Conservation (phyloP, 495 filamentous ascomycete species). For the Xylaria grammica region DNA sequence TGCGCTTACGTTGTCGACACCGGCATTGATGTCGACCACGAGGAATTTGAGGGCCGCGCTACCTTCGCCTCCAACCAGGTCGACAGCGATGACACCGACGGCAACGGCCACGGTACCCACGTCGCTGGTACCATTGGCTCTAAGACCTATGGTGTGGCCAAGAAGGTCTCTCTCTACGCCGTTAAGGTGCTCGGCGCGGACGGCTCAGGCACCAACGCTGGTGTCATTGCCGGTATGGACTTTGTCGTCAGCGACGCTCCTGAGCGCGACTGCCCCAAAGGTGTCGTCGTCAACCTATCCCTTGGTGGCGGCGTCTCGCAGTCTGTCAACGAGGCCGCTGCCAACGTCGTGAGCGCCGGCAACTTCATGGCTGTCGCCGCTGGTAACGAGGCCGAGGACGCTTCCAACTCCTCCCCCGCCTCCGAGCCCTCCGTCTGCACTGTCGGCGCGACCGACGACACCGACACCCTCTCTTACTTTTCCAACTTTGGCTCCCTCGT, state of each 20-base stretch:
- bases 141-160: conserved; percentile 66
- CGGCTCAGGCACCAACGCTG: conserved; percentile 49
- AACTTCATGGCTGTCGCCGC: conserved; percentile 55
- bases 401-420: conserved; percentile 53
- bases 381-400: conserved; percentile 50
- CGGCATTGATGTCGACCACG: conserved; percentile 61
- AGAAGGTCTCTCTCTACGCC: conserved; percentile 65
- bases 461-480: conserved; percentile 54
- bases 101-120: conserved; percentile 64
- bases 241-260: conserved; percentile 50
- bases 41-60: conserved; percentile 64
- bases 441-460: conserved; percentile 56
- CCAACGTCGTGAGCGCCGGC: conserved; percentile 47
- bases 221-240: conserved; percentile 61
- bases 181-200: conserved; percentile 68
- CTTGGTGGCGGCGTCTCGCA: conserved; percentile 53
- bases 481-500: conserved; percentile 63
- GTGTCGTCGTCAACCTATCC: conserved; percentile 55
- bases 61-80: conserved; percentile 45
- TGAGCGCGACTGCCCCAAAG: conserved; percentile 39
- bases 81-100: conserved; percentile 41
- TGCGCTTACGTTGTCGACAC: conserved; percentile 66
- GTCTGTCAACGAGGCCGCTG: conserved; percentile 54
- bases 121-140: conserved; percentile 68
- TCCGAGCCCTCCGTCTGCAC: conserved; percentile 59